Conservation (phyloP, 1,139 yeast species). For the Debaryomyces sp. region DNA sequence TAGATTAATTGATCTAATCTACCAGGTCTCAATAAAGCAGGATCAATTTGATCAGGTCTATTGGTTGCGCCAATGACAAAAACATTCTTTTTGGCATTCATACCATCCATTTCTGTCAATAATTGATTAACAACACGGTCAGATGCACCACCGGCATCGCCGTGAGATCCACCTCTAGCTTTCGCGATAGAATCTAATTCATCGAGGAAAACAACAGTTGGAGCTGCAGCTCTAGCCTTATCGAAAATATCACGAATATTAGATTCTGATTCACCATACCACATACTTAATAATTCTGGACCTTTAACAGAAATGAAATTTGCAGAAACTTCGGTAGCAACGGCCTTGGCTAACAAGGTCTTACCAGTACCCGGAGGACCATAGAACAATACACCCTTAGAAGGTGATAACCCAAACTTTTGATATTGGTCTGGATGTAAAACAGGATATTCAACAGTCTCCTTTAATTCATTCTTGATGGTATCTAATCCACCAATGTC, state of each 20-base stretch:
- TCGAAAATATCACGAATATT: conserved; percentile 96
- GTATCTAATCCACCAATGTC: conserved; percentile 95
- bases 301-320: conserved; percentile 97
- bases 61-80: conserved; percentile 99
- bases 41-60: conserved; percentile 98
- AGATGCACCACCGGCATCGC: conserved; percentile 99
- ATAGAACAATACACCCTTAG: conserved; percentile 96
- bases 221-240: conserved; percentile 99
- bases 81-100: conserved; percentile 98
- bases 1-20: conserved; percentile 97
- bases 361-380: conserved; percentile 99
- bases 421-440: conserved; percentile 98
- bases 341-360: conserved; percentile 95
- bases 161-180: conserved; percentile 89
- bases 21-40: conserved; percentile 98
- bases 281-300: conserved; percentile 96
- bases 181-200: conserved; percentile 98
- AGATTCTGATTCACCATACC: conserved; percentile 99
- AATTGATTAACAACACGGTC: conserved; percentile 98
- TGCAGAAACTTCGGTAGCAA: conserved; percentile 96
- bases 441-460: conserved; percentile 98
- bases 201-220: conserved; percentile 95
- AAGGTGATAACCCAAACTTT: conserved; percentile 95
- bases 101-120: conserved; percentile 99
- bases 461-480: conserved; percentile 95